phyloP scores from a whole-genome alignment of 2,329 filamentous ascomycete species.

The Colletotrichum camelliae region DNA sequence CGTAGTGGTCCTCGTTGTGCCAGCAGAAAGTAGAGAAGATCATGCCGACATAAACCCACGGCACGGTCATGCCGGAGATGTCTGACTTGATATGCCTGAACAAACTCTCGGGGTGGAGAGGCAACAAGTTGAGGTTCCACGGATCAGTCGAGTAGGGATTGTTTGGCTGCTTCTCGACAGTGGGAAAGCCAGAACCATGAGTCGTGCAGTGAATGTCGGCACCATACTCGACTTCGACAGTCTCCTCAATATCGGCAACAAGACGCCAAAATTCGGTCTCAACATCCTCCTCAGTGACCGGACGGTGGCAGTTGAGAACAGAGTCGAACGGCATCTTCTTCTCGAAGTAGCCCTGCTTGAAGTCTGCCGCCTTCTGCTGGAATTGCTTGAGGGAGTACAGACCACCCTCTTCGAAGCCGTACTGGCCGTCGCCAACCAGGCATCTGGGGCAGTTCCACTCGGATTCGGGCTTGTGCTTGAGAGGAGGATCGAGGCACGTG shows the following conservation, averaged over 20 bases:
- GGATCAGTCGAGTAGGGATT: slow-evolving; percentile 88
- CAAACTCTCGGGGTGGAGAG: slow-evolving; percentile 87
- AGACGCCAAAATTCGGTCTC: slow-evolving; percentile 97
- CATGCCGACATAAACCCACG: slow-evolving; percentile 99
- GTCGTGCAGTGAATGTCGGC: slow-evolving; percentile 98
- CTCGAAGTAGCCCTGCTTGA: slow-evolving; percentile 93
- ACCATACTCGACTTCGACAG: slow-evolving; percentile 96
- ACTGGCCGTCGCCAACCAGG: slow-evolving; percentile 93
- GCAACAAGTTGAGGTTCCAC: slow-evolving; percentile 95
- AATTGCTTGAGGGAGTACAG: slow-evolving; percentile 96
- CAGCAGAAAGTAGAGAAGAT: slow-evolving; percentile 99
- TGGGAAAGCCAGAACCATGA: slow-evolving; percentile 96
- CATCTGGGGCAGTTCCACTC: slow-evolving; percentile 98
- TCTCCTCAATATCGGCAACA: slow-evolving; percentile 92
- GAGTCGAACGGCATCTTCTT: slow-evolving; percentile 89
- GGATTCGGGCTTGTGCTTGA: slow-evolving; percentile 76
- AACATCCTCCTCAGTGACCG: slow-evolving; percentile 92
- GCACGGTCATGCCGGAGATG: slow-evolving; percentile 98
- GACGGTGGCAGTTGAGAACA: slow-evolving; percentile 77
- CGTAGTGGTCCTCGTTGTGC: slow-evolving; percentile 98
- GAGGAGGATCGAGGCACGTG: slow-evolving; percentile 84
- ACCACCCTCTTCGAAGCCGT: slow-evolving; percentile 95
- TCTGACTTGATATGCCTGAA: slow-evolving; percentile 98
- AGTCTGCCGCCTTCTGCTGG: slow-evolving; percentile 92
- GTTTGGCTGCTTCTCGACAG: slow-evolving; percentile 86